Evolutionary conservation across 2,329 filamentous ascomycete species (phyloP).

Genomic region (Fusarium floridanum): DNA sequence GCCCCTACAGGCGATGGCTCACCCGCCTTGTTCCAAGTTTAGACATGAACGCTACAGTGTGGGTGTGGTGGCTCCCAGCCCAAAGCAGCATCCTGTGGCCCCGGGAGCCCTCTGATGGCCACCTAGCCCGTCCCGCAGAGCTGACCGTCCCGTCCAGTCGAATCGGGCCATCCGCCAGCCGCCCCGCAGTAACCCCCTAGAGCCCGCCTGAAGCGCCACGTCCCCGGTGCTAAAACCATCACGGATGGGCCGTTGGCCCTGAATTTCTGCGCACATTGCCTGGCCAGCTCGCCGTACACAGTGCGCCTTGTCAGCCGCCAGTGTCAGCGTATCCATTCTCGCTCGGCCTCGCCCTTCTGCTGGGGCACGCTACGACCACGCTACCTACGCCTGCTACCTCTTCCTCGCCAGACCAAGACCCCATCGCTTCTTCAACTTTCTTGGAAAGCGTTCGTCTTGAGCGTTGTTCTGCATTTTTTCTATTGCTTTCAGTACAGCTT

Average conservation of each 20-base stretch:
- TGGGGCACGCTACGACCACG: conserved; percentile 35
- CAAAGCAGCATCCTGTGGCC: neutral
- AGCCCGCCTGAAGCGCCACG: conserved; percentile 33
- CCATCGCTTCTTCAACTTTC: conserved; percentile 45
- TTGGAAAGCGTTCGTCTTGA: conserved; percentile 41
- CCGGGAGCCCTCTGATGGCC: neutral
- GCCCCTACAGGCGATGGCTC: conserved; percentile 39
- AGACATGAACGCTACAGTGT: conserved; percentile 34
- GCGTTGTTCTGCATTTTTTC: conserved; percentile 33
- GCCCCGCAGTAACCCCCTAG: conserved; percentile 26
- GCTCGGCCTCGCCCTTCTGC: conserved; percentile 41
- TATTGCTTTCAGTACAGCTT: conserved; percentile 36
- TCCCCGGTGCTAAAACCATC: conserved; percentile 37
- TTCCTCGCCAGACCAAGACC: conserved; percentile 42
- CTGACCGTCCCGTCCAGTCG: conserved; percentile 16
- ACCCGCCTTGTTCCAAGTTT: conserved; percentile 40
- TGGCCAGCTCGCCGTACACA: conserved; percentile 33
- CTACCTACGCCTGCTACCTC: conserved; percentile 35
- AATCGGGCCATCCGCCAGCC: conserved; percentile 29
- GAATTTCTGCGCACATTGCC: conserved; percentile 16
- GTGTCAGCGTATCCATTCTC: conserved; percentile 33
- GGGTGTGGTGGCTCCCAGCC: conserved; percentile 9
- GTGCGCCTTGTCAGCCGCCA: conserved; percentile 15
- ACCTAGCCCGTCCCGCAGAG: neutral
- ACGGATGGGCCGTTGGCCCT: conserved; percentile 44